phyloP scores from a whole-genome alignment of 2,329 filamentous ascomycete genomes.

The Pyrenochaeta sp. region DNA sequence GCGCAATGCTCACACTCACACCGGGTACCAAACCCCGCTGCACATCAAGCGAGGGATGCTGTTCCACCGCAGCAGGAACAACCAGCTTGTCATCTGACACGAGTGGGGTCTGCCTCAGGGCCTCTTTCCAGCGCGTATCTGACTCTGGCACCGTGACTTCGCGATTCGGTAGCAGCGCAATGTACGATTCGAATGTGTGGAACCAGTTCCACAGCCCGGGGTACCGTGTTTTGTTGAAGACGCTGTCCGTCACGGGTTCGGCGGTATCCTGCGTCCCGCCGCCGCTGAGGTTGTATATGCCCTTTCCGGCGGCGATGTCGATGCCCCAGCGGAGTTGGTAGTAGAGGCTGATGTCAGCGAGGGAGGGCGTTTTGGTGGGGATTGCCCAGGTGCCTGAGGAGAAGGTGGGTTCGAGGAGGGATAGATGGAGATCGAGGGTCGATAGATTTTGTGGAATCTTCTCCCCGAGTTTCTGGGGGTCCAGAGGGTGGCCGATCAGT shows the following conservation, averaged over 20 bases:
- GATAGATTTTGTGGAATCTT: slow-evolving; percentile 50
- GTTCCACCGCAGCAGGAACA: slow-evolving; percentile 38
- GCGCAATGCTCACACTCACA: slow-evolving; percentile 41
- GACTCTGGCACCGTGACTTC: slow-evolving; percentile 26
- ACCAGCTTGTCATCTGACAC: slow-evolving; percentile 26
- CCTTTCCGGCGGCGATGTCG: slow-evolving; percentile 47
- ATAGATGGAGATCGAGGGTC: slow-evolving; percentile 47
- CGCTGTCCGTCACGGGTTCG: slow-evolving; percentile 25
- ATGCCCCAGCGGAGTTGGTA: slow-evolving; percentile 51
- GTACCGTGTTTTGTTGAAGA: slow-evolving; percentile 50
- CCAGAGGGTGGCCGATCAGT: slow-evolving; percentile 50
- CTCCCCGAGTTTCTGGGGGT: slow-evolving; percentile 47
- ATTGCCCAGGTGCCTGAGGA: slow-evolving; percentile 42
- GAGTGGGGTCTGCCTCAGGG: slow-evolving; percentile 1
- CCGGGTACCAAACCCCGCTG: slow-evolving; percentile 42
- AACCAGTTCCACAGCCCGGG: slow-evolving; percentile 49
- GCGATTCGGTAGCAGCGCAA: slow-evolving; percentile 36
- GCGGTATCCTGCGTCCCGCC: slow-evolving; percentile 38
- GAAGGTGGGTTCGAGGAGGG: slow-evolving; percentile 48
- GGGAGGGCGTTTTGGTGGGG: slow-evolving; percentile 40
- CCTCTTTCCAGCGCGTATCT: slow-evolving; percentile 13
- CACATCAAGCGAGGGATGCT: slow-evolving; percentile 35
- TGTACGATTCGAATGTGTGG: slow-evolving; percentile 39
- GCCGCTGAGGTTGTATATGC: slow-evolving; percentile 46
- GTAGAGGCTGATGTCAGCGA: slow-evolving; percentile 49